A percentile compares a stretch with the other conserved stretches of the same genome.
Evolutionary conservation across 2,329 filamentous ascomycete genomes (phyloP).

Genomic region (Dactylellina drechsleri): DNA sequence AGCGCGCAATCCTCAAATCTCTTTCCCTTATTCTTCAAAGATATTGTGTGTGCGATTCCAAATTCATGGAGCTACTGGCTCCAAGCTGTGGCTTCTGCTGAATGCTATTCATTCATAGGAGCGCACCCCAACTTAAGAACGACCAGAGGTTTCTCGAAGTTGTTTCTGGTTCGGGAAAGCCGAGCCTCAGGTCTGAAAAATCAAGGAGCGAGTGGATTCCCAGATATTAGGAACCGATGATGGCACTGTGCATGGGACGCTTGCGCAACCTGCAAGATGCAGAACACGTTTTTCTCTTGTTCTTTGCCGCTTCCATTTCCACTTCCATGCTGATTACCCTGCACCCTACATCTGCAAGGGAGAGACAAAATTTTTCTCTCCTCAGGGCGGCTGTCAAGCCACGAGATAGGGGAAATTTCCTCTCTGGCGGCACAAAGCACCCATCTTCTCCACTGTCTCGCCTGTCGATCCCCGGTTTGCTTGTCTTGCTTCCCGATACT

Average conservation of each 20-base stretch:
- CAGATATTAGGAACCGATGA: conserved; percentile 52
- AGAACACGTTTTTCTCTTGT: conserved; percentile 43
- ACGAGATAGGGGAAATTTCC: conserved; percentile 28
- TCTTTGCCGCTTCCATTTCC: conserved; percentile 40
- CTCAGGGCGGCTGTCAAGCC: conserved; percentile 34
- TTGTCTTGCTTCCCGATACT: conserved; percentile 37
- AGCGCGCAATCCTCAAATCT: no score
- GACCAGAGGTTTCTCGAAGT: conserved; percentile 45
- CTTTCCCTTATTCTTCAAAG: no score
- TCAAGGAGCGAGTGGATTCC: conserved; percentile 21
- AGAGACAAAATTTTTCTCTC: conserved; percentile 41
- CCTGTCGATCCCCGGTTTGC: conserved; percentile 51
- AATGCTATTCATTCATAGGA: conserved; percentile 4
- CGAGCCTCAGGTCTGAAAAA: conserved; percentile 37
- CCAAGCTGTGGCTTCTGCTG: conserved; percentile 14
- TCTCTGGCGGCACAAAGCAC: conserved; percentile 1
- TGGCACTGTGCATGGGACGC: conserved; percentile 52
- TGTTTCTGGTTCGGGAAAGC: conserved; percentile 52
- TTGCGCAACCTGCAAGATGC: conserved; percentile 52
- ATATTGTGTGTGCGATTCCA: background rate
- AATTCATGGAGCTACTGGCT: conserved; percentile 6
- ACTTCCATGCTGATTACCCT: conserved; percentile 39
- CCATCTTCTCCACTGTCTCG: conserved; percentile 14
- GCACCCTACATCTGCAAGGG: conserved; percentile 36
- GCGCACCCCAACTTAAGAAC: background rate